Evolutionary conservation across 176 grass and related monocot species (phyloP), one percentile per base, ranked within the genome.

Genomic region (Oryza glaberrima): DNA sequence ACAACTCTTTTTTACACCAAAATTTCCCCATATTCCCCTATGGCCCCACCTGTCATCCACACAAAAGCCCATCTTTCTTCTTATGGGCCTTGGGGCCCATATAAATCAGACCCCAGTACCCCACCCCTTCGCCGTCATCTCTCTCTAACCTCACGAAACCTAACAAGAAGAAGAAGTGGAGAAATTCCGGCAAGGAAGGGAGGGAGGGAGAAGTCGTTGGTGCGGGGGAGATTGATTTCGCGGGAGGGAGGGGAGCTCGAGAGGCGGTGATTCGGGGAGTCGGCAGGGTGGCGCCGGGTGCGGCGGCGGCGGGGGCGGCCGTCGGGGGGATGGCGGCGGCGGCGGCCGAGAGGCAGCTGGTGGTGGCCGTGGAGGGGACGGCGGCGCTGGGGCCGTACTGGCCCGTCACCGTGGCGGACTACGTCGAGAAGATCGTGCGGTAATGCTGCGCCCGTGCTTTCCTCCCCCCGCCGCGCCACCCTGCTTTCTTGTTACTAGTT

Each of bases 381-480:
- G 91, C 93, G 58, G 91, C 96, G 46, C 69, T 99, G 28, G 96
- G 90, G 0, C 88, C 90, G 9, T 94, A 92, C 90, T 99, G 96
- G 96, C 17, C 43, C 58, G 85, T 77, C 35, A 89, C 96, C 40
- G 69, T 73, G 52, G 72, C 88, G 58, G 96, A 99, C 52, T 99
- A 94, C 75, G 41, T 99, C 71, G 93, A 94, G 69, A 99, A 99
- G 91, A 99, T 99, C 75, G 83, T 99, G 74, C 88, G 96, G 96
- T 99, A 70, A 66, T 35, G 47, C n/a, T 35, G 56, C n/a, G 7
- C 41, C 41, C 2, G 41, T 12, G 41, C 73, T 70, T 17, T 43
- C 17, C 6, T 17, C 49, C 17, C 6, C 36, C 9, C 40, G 4
- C 35, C 22, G 3, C 30, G 3, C 48, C 14, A 1, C 32, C 40